phyloP scores from a whole-genome alignment of 805 yeast species.

The Wilhelminamyces savonicus region DNA sequence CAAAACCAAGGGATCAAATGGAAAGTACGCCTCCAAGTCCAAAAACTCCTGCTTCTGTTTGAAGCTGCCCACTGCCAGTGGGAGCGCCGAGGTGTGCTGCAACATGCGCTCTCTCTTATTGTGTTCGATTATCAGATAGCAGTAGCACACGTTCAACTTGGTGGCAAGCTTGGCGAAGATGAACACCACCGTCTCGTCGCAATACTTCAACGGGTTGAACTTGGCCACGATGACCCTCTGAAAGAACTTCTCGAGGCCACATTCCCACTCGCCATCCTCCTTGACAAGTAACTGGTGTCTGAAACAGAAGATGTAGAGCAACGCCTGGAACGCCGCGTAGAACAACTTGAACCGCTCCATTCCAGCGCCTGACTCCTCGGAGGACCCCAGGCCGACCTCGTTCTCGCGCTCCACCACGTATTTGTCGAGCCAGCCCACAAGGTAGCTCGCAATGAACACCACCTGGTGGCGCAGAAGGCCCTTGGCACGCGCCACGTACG shows the following conservation, averaged over 20 bases:
- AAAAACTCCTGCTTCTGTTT: constrained; percentile 73
- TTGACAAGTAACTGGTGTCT: constrained; percentile 58
- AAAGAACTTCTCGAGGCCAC: constrained; percentile 77
- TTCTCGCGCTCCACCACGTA: constrained; percentile 79
- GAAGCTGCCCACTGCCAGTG: constrained; percentile 34
- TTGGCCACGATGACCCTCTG: constrained; percentile 79
- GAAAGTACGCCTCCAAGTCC: constrained; percentile 91
- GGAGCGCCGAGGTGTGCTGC: constrained; percentile 28
- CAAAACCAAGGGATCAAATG: constrained; percentile 86
- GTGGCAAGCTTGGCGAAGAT: constrained; percentile 93
- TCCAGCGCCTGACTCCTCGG: constrained; percentile 42
- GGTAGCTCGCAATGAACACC: constrained; percentile 72
- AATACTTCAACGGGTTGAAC: constrained; percentile 89
- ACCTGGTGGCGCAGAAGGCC: constrained; percentile 66
- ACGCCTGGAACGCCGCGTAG: constrained; percentile 85
- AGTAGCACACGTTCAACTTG: constrained; percentile 82
- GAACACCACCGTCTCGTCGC: constrained; percentile 87
- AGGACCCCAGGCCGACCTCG: constrained; percentile 33
- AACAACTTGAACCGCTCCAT: constrained; percentile 89
- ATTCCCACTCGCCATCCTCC: constrained; percentile 56
- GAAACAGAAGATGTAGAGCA: constrained; percentile 88
- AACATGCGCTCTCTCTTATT: constrained; percentile 68
- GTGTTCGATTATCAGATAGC: constrained; percentile 88
- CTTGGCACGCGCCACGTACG: constrained; percentile 84
- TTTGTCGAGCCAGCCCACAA: constrained; percentile 77